Base-by-base conservation (phyloP, 805 yeast species). In the Tetrapisispora fleetii region DNA sequence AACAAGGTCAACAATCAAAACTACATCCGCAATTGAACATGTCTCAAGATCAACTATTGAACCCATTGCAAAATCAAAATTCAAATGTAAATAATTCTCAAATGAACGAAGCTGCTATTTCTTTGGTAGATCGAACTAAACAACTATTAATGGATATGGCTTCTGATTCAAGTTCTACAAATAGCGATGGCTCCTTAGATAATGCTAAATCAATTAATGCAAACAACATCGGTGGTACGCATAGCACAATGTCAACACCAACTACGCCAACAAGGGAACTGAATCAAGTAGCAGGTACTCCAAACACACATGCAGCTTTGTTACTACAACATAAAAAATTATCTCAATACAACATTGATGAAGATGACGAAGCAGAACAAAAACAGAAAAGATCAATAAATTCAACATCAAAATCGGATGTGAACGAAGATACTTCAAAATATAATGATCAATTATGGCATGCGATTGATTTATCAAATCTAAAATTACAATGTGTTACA, bases 391-490 rank as follows among this genome's bases (percentile, higher is more conserved):
- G 55, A 52, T 41, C 50, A 36, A 56, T 56, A 18, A 57, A 57
- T 30, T 50, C 51, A 40, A 53, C 54, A 43, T 46, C 57, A 21
- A 58, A 64, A 42, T 17, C 37, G 2, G 30, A 41, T 17, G 6
- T 30, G 2, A 41, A 41, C 30, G 44, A 41, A 18, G 37, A 41
- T 19, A 13, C 44, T 19, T 41, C 44, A 3, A 41, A 41, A 41
- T 58, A 56, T 52, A 80, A 84, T 36, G 83, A 81, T 51, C 97
- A 90, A 68, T 76, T 85, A 61, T 93, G 99, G 99, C 85, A 95
- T 47, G 91, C 90, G 6, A 71, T 93, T 54, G 99, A 93, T 69
- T 72, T 91, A 54, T 81, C 95, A 54, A 96, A 96, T 51, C 95
- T 93, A 66, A 86, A 91, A 33, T 72, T 93, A 46, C 71, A 79